Conservation (phyloP, 192 early-diverging fungal species). For the Coemansia sp. region DNA sequence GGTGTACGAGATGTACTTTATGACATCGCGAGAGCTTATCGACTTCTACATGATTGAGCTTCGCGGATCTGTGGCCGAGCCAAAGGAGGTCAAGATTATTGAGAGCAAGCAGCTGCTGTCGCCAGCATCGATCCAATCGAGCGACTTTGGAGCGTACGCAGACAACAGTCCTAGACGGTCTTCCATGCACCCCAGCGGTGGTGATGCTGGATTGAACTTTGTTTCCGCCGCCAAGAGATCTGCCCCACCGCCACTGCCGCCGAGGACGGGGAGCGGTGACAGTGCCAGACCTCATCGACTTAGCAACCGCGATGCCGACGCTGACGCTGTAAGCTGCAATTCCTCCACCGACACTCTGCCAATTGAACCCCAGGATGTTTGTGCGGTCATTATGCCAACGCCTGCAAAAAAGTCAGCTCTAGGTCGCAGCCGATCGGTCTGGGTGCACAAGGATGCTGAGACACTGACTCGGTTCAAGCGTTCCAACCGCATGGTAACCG, state of each 20-base stretch:
- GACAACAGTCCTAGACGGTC: not conserved
- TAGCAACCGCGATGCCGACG: conserved; percentile 13
- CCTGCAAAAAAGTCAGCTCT: conserved; percentile 20
- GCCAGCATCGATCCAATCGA: not conserved
- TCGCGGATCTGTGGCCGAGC: conserved; percentile 26
- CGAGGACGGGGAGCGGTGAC: conserved; percentile 1
- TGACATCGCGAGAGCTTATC: conserved; percentile 66
- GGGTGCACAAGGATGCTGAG: conserved; percentile 54
- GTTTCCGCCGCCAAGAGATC: conserved; percentile 3
- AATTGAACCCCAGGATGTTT: conserved; percentile 25
- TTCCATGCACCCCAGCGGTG: not conserved
- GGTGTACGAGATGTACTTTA: conserved; percentile 67
- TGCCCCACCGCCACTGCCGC: conserved; percentile 8
- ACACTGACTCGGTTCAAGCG: conserved; percentile 32
- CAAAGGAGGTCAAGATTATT: not conserved
- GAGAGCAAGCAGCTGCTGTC: conserved; percentile 8
- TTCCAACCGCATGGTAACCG: conserved; percentile 44
- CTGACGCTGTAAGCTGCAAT: conserved; percentile 9
- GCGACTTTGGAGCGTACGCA: not conserved
- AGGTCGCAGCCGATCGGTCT: conserved; percentile 52
- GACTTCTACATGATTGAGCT: conserved; percentile 59
- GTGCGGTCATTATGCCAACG: conserved; percentile 32
- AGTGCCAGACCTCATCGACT: conserved; percentile 2
- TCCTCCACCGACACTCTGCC: conserved; percentile 40
- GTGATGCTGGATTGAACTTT: not conserved